Evolutionary conservation across 2,329 filamentous ascomycete genomes (phyloP), one percentile per base, ranked within the genome.

Genomic region (Pseudocercospora eumusae): DNA sequence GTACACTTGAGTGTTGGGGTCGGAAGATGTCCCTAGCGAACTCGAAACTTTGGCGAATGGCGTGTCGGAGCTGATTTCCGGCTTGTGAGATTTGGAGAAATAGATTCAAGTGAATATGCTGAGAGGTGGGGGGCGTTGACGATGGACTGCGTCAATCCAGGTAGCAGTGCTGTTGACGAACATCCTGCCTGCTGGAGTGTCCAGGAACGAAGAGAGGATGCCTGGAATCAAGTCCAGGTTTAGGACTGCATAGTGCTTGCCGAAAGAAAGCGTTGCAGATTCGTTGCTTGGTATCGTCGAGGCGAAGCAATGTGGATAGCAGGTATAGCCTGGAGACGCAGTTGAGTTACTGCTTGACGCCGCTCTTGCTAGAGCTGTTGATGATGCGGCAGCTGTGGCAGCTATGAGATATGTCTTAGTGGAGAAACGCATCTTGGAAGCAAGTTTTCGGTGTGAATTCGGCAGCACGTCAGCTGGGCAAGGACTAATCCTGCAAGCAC

Each of bases 181-280:
- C 2, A 65, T 36, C 31, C 70, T 25, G 28, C 77, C 77, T 27
- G 75, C 70, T 0, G 71, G 21, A 0, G 75, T 76, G 28, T 71
- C 62, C 44, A 73, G 69, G 52, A 79, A 63, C 11, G 66, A 61
- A 56, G 73, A 64, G 31, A 80, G 74, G 4, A 80, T 72, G 49
- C 69, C 69, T 23, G 73, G 70, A 71, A 78, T 79, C 11, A 76
- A 66, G 65, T 80, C 78, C n/a, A 80, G 70, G 64, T 81, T 79
- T 45, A 80, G 75, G 59, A 79, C 70, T 1, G 76, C 77, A 64
- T 77, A 79, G 65, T 75, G 66, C 9, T 66, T 57, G 58, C 75
- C 76, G 64, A 78, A 77, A 33, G 66, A 63, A 33, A 74, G 59
- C 50, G 60, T 66, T 25, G 50, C 54, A 59, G 66, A 67, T 23